Evolutionary conservation across 2,329 filamentous ascomycete species (phyloP), one percentile per base, ranked within the genome.

Genomic region (Amphichorda felina): DNA sequence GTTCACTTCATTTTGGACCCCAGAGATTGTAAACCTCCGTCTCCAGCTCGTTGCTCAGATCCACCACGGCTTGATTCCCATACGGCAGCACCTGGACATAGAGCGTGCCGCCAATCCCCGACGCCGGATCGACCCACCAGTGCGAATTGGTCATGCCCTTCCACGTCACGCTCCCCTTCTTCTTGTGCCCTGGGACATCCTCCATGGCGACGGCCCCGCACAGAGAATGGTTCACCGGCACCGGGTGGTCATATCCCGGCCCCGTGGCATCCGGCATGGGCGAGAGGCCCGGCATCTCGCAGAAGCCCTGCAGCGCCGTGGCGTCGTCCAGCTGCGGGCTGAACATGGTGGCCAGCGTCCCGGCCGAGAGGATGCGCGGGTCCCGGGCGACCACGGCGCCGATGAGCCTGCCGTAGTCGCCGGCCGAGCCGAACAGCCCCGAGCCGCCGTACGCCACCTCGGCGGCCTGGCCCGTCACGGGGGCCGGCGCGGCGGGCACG

Each of bases 161-260:
- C 63, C 63, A 67, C 47, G 54, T 60, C 37, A 67, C 39, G 24
- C 60, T 64, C 1, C 61, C 61, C 42, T 54, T 57, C 32, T 45
- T 51, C 26, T 63, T 49, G 50, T 60, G 62, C 1, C 56, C 58
- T 0, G 55, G 50, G 7, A 57, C 47, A 36, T 64, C 56, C 18
- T 52, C 50, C 40, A 57, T 37, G 35, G 61, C 63, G 30, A 66
- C 42, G 19, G 60, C 43, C 4, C 62, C 64, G 4, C 51, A 52
- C 8, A 64, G 44, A 1, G 60, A 58, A 30, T 59, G 50, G 2
- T 45, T 51, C 0, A 26, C 30, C 2, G 49, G 47, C n/a, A 65
- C 56, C 6, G 27, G 27, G 27, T 7, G 13, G 5, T 5, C 5
- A 13, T 16, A n/a, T 5, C n/a, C 15, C 13, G 13, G 7, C 40